These are phyloP conservation scores for Globisporangium uncinulatum DNA, from an alignment of 352 stramenopile genomes.

Conservation along the genomic window DNA sequence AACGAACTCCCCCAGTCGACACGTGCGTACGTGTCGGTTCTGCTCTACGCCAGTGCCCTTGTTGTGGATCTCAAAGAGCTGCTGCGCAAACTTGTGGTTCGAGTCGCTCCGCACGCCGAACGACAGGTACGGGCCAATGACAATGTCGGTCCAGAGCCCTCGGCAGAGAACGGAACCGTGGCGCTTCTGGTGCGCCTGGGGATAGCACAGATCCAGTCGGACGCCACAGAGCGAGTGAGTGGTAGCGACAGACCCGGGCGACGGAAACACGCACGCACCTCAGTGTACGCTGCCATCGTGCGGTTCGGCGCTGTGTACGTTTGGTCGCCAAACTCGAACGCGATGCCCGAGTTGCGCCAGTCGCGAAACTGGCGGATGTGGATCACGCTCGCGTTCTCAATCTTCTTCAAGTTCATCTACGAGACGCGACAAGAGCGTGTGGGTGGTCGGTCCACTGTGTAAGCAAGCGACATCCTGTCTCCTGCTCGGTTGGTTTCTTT, in stretches of 20 bases:
- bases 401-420: conserved; percentile 80
- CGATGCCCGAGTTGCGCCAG: conserved; percentile 90
- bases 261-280: conserved; percentile 26
- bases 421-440: too few relatives aligned
- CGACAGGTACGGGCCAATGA: conserved; percentile 87
- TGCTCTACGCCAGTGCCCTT: conserved; percentile 91
- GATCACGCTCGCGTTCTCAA: conserved; percentile 88
- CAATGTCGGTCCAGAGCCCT: conserved; percentile 91
- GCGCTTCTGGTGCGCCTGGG: conserved; percentile 56
- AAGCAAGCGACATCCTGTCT: not conserved
- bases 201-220: not conserved
- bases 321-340: conserved; percentile 95
- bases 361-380: conserved; percentile 89
- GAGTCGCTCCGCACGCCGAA: conserved; percentile 86
- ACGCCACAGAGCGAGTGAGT: not conserved
- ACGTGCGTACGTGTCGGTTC: conserved; percentile 80
- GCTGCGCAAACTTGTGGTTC: conserved; percentile 65
- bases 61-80: conserved; percentile 92
- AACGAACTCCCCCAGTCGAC: not conserved
- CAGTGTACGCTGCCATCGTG: conserved; percentile 87
- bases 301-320: conserved; percentile 88
- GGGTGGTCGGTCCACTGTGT: not conserved
- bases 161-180: conserved; percentile 75
- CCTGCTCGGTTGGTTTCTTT: not conserved
- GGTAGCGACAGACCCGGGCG: not conserved